Evolutionary conservation across 2,329 filamentous ascomycete species (phyloP).

Genomic region (Ascochyta fabae): DNA sequence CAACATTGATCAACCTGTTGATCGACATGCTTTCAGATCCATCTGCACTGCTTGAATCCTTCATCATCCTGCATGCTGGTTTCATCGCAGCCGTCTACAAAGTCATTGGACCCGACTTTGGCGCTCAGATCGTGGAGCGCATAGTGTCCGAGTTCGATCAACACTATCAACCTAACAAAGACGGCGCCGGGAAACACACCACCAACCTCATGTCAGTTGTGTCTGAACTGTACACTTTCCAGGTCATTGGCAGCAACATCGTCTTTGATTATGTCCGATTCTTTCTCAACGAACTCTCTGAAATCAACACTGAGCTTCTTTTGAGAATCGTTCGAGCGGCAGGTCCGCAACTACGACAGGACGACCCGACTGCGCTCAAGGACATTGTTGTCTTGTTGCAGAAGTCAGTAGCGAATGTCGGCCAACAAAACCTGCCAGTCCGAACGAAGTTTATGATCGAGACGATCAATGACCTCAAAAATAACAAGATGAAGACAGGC

Average conservation of each 20-base stretch:
- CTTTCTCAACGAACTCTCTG: constrained; percentile 76
- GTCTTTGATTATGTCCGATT: constrained; percentile 90
- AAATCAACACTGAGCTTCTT: constrained; percentile 86
- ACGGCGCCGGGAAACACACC: constrained; percentile 61
- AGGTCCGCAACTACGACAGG: constrained; percentile 82
- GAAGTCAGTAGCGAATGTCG: constrained; percentile 70
- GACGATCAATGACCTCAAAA: constrained; percentile 91
- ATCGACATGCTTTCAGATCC: constrained; percentile 80
- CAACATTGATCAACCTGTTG: constrained; percentile 77
- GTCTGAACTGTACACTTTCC: constrained; percentile 89
- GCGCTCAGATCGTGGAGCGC: constrained; percentile 81
- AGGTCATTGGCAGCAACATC: constrained; percentile 80
- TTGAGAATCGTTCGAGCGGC: constrained; percentile 81
- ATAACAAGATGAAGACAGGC: constrained; percentile 84
- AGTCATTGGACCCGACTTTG: constrained; percentile 85
- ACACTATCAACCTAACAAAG: constrained; percentile 60
- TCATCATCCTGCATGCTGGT: constrained; percentile 87
- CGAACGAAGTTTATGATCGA: constrained; percentile 98
- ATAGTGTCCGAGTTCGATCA: constrained; percentile 77
- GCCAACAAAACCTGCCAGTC: constrained; percentile 76
- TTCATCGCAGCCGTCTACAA: constrained; percentile 90
- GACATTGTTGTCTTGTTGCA: constrained; percentile 85
- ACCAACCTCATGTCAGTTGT: constrained; percentile 82
- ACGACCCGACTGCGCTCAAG: constrained; percentile 86
- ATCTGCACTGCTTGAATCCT: constrained; percentile 81